A percentile compares a stretch with the other conserved stretches of the same genome.
Evolutionary conservation across 2,329 filamentous ascomycete species (phyloP).

Genomic region (Escovopsis weberi): DNA sequence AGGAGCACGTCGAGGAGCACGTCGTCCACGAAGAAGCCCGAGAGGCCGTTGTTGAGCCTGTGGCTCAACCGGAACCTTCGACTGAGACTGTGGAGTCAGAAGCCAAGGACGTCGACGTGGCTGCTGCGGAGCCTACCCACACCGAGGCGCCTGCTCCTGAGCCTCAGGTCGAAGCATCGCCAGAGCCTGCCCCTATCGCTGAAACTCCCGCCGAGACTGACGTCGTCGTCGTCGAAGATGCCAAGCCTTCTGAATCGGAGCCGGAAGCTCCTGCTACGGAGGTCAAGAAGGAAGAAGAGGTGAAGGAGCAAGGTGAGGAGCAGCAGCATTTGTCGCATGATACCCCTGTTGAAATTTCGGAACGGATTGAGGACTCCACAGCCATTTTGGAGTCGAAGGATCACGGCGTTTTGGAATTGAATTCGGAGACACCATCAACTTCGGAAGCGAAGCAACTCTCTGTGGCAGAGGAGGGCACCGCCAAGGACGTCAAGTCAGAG

Average conservation of each 20-base stretch:
- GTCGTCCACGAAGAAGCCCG: neutral
- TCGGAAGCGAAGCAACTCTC: constrained; percentile 9
- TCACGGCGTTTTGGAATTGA: constrained; percentile 15
- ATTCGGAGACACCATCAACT: constrained; percentile 14
- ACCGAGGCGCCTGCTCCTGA: neutral
- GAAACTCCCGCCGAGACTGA: constrained; percentile 1
- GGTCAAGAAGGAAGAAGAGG: constrained; percentile 18
- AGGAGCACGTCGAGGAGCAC: neutral
- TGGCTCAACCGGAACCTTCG: constrained; percentile 3
- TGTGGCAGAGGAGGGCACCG: constrained; percentile 10
- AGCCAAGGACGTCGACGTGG: neutral
- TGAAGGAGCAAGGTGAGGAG: constrained; percentile 30
- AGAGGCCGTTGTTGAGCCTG: constrained; percentile 5
- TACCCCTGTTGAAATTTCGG: constrained; percentile 23
- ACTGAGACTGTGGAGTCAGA: neutral
- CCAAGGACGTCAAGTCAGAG: neutral
- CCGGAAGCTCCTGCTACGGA: constrained; percentile 24
- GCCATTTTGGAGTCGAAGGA: constrained; percentile 11
- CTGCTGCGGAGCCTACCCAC: constrained; percentile 4
- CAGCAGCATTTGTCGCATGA: constrained; percentile 21
- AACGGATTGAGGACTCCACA: constrained; percentile 15
- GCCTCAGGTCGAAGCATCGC: constrained; percentile 1
- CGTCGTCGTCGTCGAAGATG: neutral
- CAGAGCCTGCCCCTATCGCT: neutral
- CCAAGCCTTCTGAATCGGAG: constrained; percentile 15